Conservation (phyloP, 2,329 filamentous ascomycete genomes). For the Sordariomycetes sp. region DNA sequence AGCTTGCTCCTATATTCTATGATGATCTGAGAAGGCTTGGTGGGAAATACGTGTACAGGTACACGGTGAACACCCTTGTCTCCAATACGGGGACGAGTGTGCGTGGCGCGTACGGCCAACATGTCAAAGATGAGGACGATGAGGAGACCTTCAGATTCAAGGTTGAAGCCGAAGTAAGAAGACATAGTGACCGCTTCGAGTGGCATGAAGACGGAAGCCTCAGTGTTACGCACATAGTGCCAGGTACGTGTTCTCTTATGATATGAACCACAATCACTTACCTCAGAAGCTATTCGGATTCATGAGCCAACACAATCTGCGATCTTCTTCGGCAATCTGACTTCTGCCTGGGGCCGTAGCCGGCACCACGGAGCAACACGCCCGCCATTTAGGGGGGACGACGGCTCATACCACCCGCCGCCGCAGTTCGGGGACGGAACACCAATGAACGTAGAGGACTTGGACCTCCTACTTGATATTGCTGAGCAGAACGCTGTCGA, state of each 20-base stretch:
- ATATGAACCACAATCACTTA: background rate
- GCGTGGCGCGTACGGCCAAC: constrained; percentile 18
- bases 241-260: constrained; percentile 12
- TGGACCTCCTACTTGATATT: constrained; percentile 17
- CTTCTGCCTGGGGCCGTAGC: constrained; percentile 22
- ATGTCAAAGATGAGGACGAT: constrained; percentile 14
- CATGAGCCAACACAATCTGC: constrained; percentile 15
- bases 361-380: constrained; percentile 20
- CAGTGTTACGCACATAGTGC: constrained; percentile 20
- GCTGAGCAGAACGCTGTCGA: constrained; percentile 15
- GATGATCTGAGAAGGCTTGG: constrained; percentile 15
- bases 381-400: constrained; percentile 18
- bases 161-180: constrained; percentile 19
- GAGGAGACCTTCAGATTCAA: constrained; percentile 12
- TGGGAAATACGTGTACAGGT: constrained; percentile 20
- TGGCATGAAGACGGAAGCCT: constrained; percentile 24
- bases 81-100: constrained; percentile 23
- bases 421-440: constrained; percentile 18
- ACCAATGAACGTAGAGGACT: constrained; percentile 15
- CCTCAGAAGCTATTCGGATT: constrained; percentile 14
- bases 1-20: constrained; percentile 17
- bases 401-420: constrained; percentile 22
- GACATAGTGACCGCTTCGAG: constrained; percentile 20
- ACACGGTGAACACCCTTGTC: constrained; percentile 12
- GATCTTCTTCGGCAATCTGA: constrained; percentile 24